These are phyloP conservation scores for Polygonum aviculare DNA, from an alignment of 148 eudicot species.

Conservation along the genomic window DNA sequence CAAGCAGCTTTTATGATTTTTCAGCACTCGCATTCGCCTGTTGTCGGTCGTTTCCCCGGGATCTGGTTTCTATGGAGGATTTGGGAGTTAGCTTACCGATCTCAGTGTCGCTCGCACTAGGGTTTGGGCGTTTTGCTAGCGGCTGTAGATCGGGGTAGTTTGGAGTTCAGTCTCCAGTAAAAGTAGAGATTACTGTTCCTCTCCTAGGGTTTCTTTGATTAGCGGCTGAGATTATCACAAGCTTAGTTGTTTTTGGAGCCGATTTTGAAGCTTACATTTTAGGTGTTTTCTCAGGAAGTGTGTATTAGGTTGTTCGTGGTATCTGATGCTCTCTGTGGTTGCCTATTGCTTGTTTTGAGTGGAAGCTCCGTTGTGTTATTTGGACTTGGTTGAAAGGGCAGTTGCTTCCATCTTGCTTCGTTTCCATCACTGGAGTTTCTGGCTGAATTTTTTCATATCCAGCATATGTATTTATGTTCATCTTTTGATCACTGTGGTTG, in stretches of 20 bases:
- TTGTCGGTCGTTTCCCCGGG: neutral
- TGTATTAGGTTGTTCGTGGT: neutral
- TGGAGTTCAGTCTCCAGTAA: neutral
- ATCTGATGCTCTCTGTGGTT: neutral
- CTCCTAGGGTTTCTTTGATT: neutral
- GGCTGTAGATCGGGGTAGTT: neutral
- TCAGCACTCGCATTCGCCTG: neutral
- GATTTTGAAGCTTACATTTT: neutral
- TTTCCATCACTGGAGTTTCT: neutral
- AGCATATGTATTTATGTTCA: neutral
- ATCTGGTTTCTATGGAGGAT: neutral
- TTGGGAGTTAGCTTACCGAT: neutral
- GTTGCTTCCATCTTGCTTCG: neutral
- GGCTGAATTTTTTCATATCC: neutral
- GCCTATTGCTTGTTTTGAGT: neutral
- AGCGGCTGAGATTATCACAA: neutral
- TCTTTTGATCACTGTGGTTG: neutral
- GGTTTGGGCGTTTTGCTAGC: neutral
- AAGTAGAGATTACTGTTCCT: neutral
- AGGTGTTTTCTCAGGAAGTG: neutral
- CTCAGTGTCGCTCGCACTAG: neutral
- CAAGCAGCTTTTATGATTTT: neutral
- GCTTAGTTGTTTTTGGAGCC: neutral
- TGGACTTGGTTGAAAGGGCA: neutral
- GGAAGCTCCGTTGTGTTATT: neutral